A percentile compares a stretch with the other conserved stretches of the same genome.
Conservation (phyloP, 2,329 filamentous ascomycete genomes). For the Sclerotinia borealis region DNA sequence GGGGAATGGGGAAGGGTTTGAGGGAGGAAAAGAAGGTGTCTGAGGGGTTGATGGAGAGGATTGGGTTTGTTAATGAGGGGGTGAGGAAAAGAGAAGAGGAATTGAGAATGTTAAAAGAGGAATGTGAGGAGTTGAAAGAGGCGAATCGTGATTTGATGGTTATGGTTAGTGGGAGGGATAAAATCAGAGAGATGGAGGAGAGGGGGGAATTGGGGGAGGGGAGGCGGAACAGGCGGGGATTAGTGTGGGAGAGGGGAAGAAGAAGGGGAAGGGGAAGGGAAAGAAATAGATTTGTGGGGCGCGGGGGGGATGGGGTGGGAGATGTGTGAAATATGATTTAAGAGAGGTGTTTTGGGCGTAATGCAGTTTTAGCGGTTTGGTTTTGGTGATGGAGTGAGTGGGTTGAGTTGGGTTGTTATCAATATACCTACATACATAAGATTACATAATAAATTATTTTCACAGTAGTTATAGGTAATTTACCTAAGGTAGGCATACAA, state of each 20-base stretch:
- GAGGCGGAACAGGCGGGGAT: conserved; percentile 69
- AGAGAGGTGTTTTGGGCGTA: too few species aligned
- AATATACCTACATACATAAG: too few species aligned
- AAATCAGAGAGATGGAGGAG: conserved; percentile 62
- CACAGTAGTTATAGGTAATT: too few species aligned
- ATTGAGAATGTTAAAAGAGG: conserved; percentile 71
- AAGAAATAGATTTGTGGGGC: conserved; percentile 17
- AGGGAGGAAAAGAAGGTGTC: conserved; percentile 84
- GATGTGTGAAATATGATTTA: too few species aligned
- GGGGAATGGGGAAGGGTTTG: conserved; percentile 67
- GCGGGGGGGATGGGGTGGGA: neutral
- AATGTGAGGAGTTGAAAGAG: conserved; percentile 80
- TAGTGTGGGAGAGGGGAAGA: conserved; percentile 34
- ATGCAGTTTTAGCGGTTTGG: neutral
- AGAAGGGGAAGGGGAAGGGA: conserved; percentile 23
- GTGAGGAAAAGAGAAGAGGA: conserved; percentile 53
- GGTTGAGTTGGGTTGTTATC: too few species aligned
- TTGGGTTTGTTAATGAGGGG: conserved; percentile 65
- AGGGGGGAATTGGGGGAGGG: conserved; percentile 55
- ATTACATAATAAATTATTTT: too few species aligned
- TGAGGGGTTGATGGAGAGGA: conserved; percentile 74
- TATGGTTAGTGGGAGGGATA: conserved; percentile 80
- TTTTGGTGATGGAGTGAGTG: too few species aligned
- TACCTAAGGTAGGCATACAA: too few species aligned
- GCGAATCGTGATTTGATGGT: conserved; percentile 82